Conservation (phyloP, 1,284 basidiomycete genomes). For the Heterobasidion irregulare region DNA sequence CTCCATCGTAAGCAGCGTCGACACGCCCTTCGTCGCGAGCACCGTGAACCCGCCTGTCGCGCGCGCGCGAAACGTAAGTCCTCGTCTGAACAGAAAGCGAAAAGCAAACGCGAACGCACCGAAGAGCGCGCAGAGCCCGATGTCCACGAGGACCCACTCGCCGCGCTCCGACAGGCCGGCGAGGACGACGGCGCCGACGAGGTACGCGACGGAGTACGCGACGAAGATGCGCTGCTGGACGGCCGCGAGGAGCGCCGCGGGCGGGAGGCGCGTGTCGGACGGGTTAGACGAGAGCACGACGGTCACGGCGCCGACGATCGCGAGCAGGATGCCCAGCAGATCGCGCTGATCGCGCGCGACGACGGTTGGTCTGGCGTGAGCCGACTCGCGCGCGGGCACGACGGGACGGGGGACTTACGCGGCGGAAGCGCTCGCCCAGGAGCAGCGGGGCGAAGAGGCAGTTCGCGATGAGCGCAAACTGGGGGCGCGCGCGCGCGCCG, state of each 20-base stretch:
- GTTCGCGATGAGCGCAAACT: constrained; percentile 91
- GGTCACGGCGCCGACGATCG: constrained; percentile 80
- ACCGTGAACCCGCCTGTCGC: constrained; percentile 85
- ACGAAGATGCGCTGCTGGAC: constrained; percentile 69
- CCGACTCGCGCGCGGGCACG: no score
- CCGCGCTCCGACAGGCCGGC: constrained; percentile 52
- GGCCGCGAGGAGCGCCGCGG: constrained; percentile 61
- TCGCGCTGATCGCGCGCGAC: constrained; percentile 43
- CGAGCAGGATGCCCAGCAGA: constrained; percentile 79
- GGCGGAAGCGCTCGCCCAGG: constrained; percentile 71
- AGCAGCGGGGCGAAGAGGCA: constrained; percentile 90
- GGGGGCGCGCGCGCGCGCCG: no score
- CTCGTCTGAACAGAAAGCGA: not conserved
- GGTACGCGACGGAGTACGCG: constrained; percentile 61
- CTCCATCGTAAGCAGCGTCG: constrained; percentile 73
- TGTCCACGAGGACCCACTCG: constrained; percentile 75
- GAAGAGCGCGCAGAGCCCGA: constrained; percentile 84
- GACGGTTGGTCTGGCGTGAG: not conserved
- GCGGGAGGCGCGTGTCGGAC: constrained; percentile 63
- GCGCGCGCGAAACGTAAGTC: not conserved
- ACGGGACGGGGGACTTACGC: constrained; percentile 28
- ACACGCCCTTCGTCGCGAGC: constrained; percentile 88
- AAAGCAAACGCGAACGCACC: constrained; percentile 41
- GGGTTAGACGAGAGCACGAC: constrained; percentile 82
- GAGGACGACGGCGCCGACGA: constrained; percentile 47